Base-by-base conservation (phyloP, 306 rosid genomes). In the Lathyrus tuberosus region DNA sequence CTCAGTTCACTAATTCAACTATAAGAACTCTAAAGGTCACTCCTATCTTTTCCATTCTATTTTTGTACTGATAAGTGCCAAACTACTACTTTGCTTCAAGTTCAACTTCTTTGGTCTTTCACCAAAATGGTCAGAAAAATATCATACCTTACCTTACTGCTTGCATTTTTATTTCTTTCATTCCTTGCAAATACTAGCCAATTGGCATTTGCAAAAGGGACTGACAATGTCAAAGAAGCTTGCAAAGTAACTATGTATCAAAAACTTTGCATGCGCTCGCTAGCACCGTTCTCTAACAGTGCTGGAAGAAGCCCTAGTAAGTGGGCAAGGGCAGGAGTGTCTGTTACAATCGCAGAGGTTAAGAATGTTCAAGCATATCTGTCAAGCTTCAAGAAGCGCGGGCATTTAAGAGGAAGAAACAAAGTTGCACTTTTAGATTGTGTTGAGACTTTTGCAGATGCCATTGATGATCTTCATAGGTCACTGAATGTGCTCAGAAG, bases 251-350 rank as follows among this genome's bases (percentile, higher is more conserved):
- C 92, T 0, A 79, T 68, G 72, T 77, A 87, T 38, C 83, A 58
- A 0, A 59, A 81, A 17, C 67, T 89, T 13, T 89, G 96, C 46
- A 35, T 83, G 54, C 84, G 17, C 61, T 59, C 87, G 0, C 83
- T 89, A 12, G 59, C 86, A 4, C 63, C 87, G 8, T 89, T 84
- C 75, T 85, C 96, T 1, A 35, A 10, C 66, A 31, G 26, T 4
- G 87, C 85, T 3, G 83, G 81, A 81, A 72, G 73, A 24, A 86
- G 92, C 76, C 90, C 88, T 0, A 51, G 83, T 62, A 76, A 30
- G 66, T 89, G 96, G 92, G 96, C 96, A 10, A 18, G 88, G 40
- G 88, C 86, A 8, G 88, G 88, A 20, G 87, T 89, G 59, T 83
- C 96, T 1, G 96, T 89, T 53, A 78, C 92, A 6, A 62, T 89